phyloP scores from a whole-genome alignment of 192 early-diverging fungal genomes.

The Podila clonocystis region DNA sequence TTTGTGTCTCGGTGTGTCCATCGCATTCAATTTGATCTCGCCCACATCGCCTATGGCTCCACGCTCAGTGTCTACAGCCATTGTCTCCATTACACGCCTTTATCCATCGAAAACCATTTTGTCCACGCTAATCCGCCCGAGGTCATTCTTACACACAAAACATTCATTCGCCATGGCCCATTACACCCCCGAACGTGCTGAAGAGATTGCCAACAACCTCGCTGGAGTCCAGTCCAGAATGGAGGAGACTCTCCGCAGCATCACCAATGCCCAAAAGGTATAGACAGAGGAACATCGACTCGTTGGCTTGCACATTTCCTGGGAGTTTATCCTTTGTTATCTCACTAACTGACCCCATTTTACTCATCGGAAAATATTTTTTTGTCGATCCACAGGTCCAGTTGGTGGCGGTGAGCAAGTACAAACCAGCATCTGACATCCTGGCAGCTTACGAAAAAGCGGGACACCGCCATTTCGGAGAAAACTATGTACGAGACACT shows the following conservation, averaged over 20 bases:
- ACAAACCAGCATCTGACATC: slow-evolving; percentile 87
- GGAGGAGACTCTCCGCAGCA: slow-evolving; percentile 13
- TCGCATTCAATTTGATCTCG: no score
- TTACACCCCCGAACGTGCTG: slow-evolving; percentile 27
- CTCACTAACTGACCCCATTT: background rate
- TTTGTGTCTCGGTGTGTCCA: no score
- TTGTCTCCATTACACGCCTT: no score
- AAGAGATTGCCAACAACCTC: slow-evolving; percentile 32
- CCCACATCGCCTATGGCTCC: no score
- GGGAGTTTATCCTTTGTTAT: background rate
- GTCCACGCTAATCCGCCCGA: no score
- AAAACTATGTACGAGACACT: slow-evolving; percentile 80
- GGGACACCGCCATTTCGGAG: slow-evolving; percentile 97
- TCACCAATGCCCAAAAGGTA: slow-evolving; percentile 11
- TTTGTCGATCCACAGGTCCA: slow-evolving; percentile 52
- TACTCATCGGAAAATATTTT: background rate
- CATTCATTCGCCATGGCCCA: slow-evolving; percentile 7
- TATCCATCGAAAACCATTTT: no score
- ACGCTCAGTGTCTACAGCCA: no score
- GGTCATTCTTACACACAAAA: background rate
- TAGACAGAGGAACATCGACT: background rate
- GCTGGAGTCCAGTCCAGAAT: slow-evolving; percentile 1
- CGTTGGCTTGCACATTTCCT: background rate
- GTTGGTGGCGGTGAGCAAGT: slow-evolving; percentile 95
- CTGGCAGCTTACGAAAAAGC: slow-evolving; percentile 72